Evolutionary conservation across 31 red algal genomes (phyloP).

Genomic region (Odonthalia washingtoniensis): DNA sequence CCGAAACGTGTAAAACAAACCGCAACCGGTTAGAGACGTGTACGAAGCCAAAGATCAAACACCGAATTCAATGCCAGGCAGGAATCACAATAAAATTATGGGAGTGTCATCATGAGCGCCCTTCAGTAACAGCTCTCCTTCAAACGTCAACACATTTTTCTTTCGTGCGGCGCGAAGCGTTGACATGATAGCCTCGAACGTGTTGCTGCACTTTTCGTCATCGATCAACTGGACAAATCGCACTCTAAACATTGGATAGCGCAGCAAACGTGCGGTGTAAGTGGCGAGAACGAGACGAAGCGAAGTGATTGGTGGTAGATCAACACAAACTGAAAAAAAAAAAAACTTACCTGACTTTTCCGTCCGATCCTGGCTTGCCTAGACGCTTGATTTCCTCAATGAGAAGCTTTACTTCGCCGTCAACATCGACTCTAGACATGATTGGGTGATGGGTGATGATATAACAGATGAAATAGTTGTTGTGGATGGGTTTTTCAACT

Average conservation of each 20-base stretch:
- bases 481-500: too few relatives aligned
- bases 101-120: constrained; percentile 72
- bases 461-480: too few relatives aligned
- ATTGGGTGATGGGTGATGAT: too few relatives aligned
- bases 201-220: constrained; percentile 81
- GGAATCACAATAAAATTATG: constrained; percentile 55
- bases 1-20: too few relatives aligned
- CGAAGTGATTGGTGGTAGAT: constrained; percentile 10
- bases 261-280: not conserved
- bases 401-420: constrained; percentile 77
- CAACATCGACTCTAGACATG: constrained; percentile 85
- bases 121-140: constrained; percentile 84
- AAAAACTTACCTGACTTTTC: constrained; percentile 64
- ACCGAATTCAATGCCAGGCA: too few relatives aligned
- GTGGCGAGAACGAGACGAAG: not conserved
- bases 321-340: not conserved
- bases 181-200: constrained; percentile 84
- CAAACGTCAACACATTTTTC: constrained; percentile 71
- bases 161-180: constrained; percentile 78
- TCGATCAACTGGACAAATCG: constrained; percentile 80
- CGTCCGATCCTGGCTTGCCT: constrained; percentile 54
- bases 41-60: too few relatives aligned
- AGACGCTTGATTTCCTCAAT: constrained; percentile 80
- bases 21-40: too few relatives aligned
- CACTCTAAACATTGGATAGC: constrained; percentile 63